Base-by-base conservation (phyloP, 371 early-diverging fungal genomes). In the Amoeboaphelidium occidentale region DNA sequence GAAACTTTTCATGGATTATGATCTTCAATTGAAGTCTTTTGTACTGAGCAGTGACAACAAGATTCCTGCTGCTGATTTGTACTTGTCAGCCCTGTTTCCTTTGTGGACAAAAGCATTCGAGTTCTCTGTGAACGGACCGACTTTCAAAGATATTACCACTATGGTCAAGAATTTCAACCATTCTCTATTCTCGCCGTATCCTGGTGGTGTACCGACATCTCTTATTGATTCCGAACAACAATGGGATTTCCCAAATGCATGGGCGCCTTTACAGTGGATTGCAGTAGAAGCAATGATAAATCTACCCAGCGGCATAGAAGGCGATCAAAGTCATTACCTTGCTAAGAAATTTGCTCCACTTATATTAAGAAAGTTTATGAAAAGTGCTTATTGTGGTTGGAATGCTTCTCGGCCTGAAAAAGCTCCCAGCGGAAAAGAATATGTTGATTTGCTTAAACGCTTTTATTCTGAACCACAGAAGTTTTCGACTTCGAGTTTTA, bases 181-280 rank as follows among this genome's bases (percentile, higher is more conserved):
- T 67, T 56, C 43, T 62, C 69, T 23, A 62, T 66, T 21, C 64
- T 69, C 13, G 55, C 27, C 55, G 3, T 49, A 63, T 53, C 66
- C 66, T 3, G 84, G 81, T 42, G 77, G 80, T 2, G 57, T 84
- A 17, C 81, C 85, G 0, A 68, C 74, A 0, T 72, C 79, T 51
- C 52, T 63, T 23, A 47, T 63, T 32, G 56, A 70, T 26, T 72
- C 73, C 25, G 70, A 70, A 0, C 63, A 77, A 55, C 87, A 89
- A 62, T 89, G 90, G 90, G 90, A 87, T 55, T 78, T 65, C 50
- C 90, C 87, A 1, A 81, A 81, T 57, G 78, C 70, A 21, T 90
- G 87, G 86, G 63, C 77, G 21, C 74, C 72, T 0, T 59, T 62
- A 46, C 64, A 65, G 42, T 66, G 57, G 27, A 53, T 54, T 50